Evolutionary conservation across 805 yeast genomes (phyloP).

Genomic region (Saccharomycopsis malanga): DNA sequence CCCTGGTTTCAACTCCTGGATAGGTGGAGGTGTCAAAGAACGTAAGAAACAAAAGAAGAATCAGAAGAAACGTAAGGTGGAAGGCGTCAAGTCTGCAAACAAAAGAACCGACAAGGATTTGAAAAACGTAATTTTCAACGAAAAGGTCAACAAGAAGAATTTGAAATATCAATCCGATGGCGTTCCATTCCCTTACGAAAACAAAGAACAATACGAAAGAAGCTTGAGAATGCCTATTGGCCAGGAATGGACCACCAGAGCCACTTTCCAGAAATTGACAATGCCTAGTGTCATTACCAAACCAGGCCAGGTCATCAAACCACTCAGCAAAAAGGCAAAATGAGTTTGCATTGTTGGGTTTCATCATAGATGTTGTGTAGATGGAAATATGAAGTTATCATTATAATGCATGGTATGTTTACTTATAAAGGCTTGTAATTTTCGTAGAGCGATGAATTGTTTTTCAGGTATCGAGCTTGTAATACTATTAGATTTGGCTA

Average conservation of each 20-base stretch:
- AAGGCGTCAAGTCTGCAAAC: slow-evolving; percentile 67
- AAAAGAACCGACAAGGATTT: slow-evolving; percentile 72
- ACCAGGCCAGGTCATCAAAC: slow-evolving; percentile 86
- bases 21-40: slow-evolving; percentile 51
- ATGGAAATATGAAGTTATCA: no score
- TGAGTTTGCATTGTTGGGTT: no score
- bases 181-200: slow-evolving; percentile 95
- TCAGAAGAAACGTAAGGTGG: slow-evolving; percentile 60
- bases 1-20: slow-evolving; percentile 99
- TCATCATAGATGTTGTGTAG: no score
- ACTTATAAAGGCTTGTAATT: no score
- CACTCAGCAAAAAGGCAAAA: slow-evolving; percentile 42
- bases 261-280: slow-evolving; percentile 77
- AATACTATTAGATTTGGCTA: no score
- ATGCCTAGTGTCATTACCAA: slow-evolving; percentile 85
- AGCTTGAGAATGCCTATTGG: slow-evolving; percentile 94
- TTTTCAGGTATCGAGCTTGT: no score
- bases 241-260: slow-evolving; percentile 90
- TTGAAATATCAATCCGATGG: slow-evolving; percentile 77
- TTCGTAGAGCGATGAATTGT: no score
- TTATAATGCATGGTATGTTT: no score
- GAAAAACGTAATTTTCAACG: slow-evolving; percentile 83
- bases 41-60: slow-evolving; percentile 38
- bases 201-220: slow-evolving; percentile 90
- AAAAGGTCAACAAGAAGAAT: slow-evolving; percentile 75